Base-by-base conservation (phyloP, 2,329 filamentous ascomycete genomes). In the Penicillium sp. region DNA sequence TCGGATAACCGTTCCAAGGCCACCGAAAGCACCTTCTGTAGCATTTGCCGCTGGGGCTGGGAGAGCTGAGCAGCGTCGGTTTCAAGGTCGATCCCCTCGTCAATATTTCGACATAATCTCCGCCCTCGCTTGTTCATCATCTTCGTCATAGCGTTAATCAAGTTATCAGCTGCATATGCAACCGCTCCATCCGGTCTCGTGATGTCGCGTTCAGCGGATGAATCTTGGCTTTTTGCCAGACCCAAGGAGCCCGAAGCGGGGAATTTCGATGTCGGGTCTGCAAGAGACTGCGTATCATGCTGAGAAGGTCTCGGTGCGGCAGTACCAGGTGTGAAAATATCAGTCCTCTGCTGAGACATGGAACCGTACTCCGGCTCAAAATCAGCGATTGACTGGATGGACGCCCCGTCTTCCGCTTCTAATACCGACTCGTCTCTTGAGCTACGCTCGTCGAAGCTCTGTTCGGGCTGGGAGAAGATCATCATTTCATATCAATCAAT, bases 401-500 rank as follows among this genome's bases (percentile, higher is more conserved):
- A 40, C 9, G 38, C 51, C 38, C 62, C 38, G 16, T 66, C 61
- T 35, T 62, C 63, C 29, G 31, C 31, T 16, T 64, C 63, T 3
- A 56, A 42, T 16, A 50, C 25, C 3, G 57, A 50, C 23, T 59
- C 60, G 18, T 61, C 60, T 15, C 51, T 59, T 8, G 61, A 56
- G 39, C 57, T 48, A 21, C 42, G 52, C 18, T 65, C 65, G 10
- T 59, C 56, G 31, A 60, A 41, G 9, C 56, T 55, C 25, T 57
- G 51, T 18, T 52, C 34, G 27, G 58, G 46, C 35, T 65, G 65
- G 16, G 58, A 60, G 9, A 59, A 60, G 21, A 65, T 66, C 15
- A 65, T 55, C 29, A 51, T 62, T 25, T 72, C 66, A 50, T 72
- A 74, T 73, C 74, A 76, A 44, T 70, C 63, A 57, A 63, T 54